Percentiles rank a stretch among this genome's conserved stretches.
These are phyloP conservation scores for Lindgomyces ingoldianus DNA, from an alignment of 495 filamentous ascomycete species.

Conservation along the genomic window DNA sequence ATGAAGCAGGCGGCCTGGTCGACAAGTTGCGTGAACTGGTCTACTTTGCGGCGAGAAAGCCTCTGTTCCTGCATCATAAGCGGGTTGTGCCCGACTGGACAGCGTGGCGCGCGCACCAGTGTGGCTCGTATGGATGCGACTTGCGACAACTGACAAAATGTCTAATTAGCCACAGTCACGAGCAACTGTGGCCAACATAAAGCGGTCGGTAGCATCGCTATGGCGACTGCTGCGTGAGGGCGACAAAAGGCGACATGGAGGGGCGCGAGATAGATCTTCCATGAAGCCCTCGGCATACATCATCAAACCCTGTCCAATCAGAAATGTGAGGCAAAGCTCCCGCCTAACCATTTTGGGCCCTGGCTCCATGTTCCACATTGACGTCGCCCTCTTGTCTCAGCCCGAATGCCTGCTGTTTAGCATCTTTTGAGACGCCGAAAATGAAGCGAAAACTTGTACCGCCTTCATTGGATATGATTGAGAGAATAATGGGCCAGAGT, in stretches of 20 bases:
- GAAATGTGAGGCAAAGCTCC: not conserved
- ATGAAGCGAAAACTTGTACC: slow-evolving; percentile 12
- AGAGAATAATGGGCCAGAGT: not conserved
- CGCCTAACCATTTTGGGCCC: not conserved
- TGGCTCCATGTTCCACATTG: too few relatives aligned
- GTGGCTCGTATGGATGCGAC: slow-evolving; percentile 7
- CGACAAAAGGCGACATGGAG: slow-evolving; percentile 6
- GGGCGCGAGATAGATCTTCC: too few relatives aligned
- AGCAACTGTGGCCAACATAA: not conserved
- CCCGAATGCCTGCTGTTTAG: not conserved
- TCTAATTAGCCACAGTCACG: not conserved
- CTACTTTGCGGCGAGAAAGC: not conserved
- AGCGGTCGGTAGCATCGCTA: not conserved
- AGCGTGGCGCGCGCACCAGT: not conserved
- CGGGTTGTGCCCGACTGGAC: slow-evolving; percentile 7
- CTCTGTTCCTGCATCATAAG: slow-evolving; percentile 27
- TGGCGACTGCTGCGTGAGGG: not conserved
- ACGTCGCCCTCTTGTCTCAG: not conserved
- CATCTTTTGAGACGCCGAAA: slow-evolving; percentile 16
- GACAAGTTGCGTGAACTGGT: not conserved
- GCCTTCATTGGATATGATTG: slow-evolving; percentile 18
- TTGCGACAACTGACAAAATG: too few relatives aligned
- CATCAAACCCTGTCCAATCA: not conserved
- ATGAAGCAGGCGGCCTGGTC: slow-evolving; percentile 22
- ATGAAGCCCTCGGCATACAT: not conserved